Base-by-base conservation (phyloP, 2,329 filamentous ascomycete species). In the Sporothrix mexicana region DNA sequence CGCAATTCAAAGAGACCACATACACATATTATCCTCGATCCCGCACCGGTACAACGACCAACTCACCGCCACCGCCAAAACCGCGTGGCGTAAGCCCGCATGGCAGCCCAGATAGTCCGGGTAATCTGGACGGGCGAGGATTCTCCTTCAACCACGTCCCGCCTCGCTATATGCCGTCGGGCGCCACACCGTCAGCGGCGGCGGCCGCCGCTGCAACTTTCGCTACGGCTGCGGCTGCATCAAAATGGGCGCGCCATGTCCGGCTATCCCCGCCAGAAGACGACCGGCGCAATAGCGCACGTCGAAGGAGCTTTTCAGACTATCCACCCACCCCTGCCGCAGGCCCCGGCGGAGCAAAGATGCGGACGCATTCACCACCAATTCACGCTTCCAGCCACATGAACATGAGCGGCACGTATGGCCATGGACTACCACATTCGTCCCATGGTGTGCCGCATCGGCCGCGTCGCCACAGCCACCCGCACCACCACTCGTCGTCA, bases 231-330 rank as follows among this genome's bases (percentile, higher is more conserved):
- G 76, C 47, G 76, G 76, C 72, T 74, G 75, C 70, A 71, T 77
- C 71, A 59, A 77, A 45, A 74, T 74, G 70, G 71, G 20, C 76
- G 80, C 61, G 81, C 81, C 70, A 49, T 74, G 74, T 68, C 5
- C 80, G 81, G 41, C 80, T 81, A 43, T 80, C 83, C 7, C 78
- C 82, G 0, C 80, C 80, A 0, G 57, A 62, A 9, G 84, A 85
- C 17, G 82, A 82, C 17, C 78, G 81, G 13, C 72, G 25, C 9
- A 43, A 66, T n/a, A 79, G 77, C 12, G 79, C 77, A 13, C 82
- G 84, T 53, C 82, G 86, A 53, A 82, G 84, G 72, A 88, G 86
- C 78, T 85, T 86, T 77, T 87, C 86, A 2, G 87, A 88, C 72
- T 83, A 84, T 69, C 83, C 83, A 2, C 81, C 69, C 80, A 36